Percentiles rank a stretch among this genome's conserved stretches.
Conservation (phyloP, 73 alveolate genomes). For the Paramecium bursaria region DNA sequence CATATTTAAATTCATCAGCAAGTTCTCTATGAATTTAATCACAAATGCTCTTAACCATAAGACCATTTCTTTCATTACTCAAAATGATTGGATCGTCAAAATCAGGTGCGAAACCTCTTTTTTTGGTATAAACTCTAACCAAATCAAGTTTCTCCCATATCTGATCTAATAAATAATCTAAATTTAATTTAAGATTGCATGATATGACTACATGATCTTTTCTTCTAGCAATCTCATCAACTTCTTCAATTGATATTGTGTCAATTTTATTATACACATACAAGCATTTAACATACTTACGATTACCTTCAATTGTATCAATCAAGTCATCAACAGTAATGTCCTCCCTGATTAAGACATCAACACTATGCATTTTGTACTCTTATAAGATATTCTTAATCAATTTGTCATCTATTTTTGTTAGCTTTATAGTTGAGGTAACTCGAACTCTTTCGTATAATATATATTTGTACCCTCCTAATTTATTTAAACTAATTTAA, state of each 20-base stretch:
- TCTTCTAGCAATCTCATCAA: slow-evolving; percentile 89
- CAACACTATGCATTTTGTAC: slow-evolving; percentile 96
- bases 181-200: slow-evolving; percentile 88
- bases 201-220: slow-evolving; percentile 92
- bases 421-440: slow-evolving; percentile 92
- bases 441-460: slow-evolving; percentile 58
- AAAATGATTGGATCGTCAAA: slow-evolving; percentile 94
- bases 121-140: slow-evolving; percentile 98
- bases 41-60: slow-evolving; percentile 87
- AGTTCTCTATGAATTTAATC: slow-evolving; percentile 93
- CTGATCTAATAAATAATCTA: slow-evolving; percentile 89
- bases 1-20: slow-evolving; percentile 91
- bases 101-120: slow-evolving; percentile 97
- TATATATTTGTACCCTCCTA: slow-evolving; percentile 87
- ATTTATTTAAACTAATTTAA: slow-evolving; percentile 85
- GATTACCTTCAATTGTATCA: slow-evolving; percentile 96
- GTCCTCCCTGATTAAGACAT: slow-evolving; percentile 96
- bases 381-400: slow-evolving; percentile 93
- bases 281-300: slow-evolving; percentile 96
- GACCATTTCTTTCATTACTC: slow-evolving; percentile 95
- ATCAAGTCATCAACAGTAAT: slow-evolving; percentile 97
- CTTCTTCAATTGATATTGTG: slow-evolving; percentile 97
- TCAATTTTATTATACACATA: slow-evolving; percentile 98
- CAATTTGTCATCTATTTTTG: slow-evolving; percentile 94
- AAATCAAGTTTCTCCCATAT: slow-evolving; percentile 98